phyloP scores from a whole-genome alignment of 495 filamentous ascomycete species.

The Penicillium malachiteum region DNA sequence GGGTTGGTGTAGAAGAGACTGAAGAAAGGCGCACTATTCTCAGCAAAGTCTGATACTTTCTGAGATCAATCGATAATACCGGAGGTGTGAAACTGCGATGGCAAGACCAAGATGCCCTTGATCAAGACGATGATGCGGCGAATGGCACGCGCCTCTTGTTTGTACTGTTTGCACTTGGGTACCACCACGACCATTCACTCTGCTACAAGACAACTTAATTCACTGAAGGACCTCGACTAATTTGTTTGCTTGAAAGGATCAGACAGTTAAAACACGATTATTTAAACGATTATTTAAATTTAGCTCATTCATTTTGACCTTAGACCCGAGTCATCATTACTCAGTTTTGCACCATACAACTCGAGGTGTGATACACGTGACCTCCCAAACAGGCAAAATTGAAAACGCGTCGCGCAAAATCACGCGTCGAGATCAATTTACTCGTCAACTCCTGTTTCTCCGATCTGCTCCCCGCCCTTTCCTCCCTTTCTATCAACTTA shows the following conservation, averaged over 20 bases:
- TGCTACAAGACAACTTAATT: neutral
- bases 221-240: too few relatives aligned
- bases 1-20: neutral
- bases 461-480: constrained; percentile 21
- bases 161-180: constrained; percentile 2
- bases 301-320: neutral
- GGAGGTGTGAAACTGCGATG: neutral
- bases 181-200: neutral
- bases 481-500: constrained; percentile 11
- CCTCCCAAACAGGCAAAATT: constrained; percentile 5
- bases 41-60: too few relatives aligned
- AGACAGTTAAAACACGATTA: too few relatives aligned
- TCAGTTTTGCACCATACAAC: too few relatives aligned
- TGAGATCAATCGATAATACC: neutral
- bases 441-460: constrained; percentile 12
- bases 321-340: too few relatives aligned
- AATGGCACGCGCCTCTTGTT: constrained; percentile 17
- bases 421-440: constrained; percentile 25
- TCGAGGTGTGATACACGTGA: neutral
- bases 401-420: constrained; percentile 28
- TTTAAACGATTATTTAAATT: too few relatives aligned
- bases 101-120: neutral
- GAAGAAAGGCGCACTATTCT: too few relatives aligned
- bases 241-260: too few relatives aligned
- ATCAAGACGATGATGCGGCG: constrained; percentile 3